Conservation (phyloP, 345 rosid species). For the Acer yangbiense region DNA sequence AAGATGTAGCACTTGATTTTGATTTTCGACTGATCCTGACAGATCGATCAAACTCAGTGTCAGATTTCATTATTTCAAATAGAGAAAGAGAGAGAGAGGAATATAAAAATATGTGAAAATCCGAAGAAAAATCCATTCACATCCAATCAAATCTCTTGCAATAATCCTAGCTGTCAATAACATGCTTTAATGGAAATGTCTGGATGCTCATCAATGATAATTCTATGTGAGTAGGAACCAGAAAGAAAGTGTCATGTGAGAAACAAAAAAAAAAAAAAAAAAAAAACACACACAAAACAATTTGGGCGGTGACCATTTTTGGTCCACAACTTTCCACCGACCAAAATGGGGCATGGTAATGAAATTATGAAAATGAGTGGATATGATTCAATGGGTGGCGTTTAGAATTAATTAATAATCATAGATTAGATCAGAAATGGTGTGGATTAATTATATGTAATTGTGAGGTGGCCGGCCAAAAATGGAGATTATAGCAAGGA, state of each 20-base stretch:
- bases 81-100: not conserved
- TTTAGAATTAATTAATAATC: not conserved
- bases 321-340: constrained; percentile 54
- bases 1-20: no score
- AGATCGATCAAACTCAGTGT: no score
- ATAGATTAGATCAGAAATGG: not conserved
- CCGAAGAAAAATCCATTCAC: constrained; percentile 15
- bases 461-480: not conserved
- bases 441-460: not conserved
- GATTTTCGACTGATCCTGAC: no score
- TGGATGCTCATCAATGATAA: constrained; percentile 48
- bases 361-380: constrained; percentile 15
- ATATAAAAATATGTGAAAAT: not conserved
- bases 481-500: constrained; percentile 12
- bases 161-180: constrained; percentile 35
- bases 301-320: not conserved
- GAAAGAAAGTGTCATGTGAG: constrained; percentile 14
- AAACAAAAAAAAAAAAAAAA: no score
- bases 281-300: no score
- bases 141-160: constrained; percentile 18
- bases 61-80: no score
- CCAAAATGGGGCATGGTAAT: constrained; percentile 19
- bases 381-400: not conserved
- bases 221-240: constrained; percentile 28
- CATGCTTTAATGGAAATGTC: constrained; percentile 48